Percentiles rank a stretch among this genome's conserved stretches.
phyloP scores from a whole-genome alignment of 345 rosid species.

The Populus pruinosa region DNA sequence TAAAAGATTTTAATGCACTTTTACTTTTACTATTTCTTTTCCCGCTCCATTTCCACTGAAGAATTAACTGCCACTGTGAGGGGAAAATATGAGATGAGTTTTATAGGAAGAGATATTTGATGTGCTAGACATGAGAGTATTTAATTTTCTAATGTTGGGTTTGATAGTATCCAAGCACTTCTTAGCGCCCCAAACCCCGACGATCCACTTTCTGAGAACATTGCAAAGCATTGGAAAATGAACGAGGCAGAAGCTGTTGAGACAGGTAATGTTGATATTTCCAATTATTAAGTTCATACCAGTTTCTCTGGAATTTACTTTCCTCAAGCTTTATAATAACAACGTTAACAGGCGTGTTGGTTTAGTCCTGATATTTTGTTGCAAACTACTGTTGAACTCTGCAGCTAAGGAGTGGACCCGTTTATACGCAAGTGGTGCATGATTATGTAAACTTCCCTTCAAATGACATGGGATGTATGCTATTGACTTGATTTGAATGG shows the following conservation, averaged over 20 bases:
- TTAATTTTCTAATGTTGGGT: not conserved
- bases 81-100: not conserved
- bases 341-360: not conserved
- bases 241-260: conserved; percentile 97
- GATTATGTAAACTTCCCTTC: conserved; percentile 21
- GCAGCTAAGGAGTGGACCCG: conserved; percentile 99
- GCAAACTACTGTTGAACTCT: not conserved
- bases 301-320: not conserved
- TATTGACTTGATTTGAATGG: conserved; percentile 28
- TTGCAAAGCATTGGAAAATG: conserved; percentile 98
- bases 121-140: not conserved
- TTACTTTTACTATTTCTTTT: not conserved
- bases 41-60: not conserved
- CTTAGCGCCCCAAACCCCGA: conserved; percentile 98
- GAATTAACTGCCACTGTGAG: not conserved
- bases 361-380: not conserved
- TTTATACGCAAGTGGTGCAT: conserved; percentile 83
- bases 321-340: not conserved
- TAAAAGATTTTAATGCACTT: not conserved
- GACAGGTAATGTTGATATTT: conserved; percentile 52
- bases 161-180: conserved; percentile 84
- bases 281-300: not conserved
- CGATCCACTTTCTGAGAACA: conserved; percentile 97
- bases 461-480: conserved; percentile 40
- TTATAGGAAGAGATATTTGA: not conserved